Evolutionary conservation across 768 basidiomycete species (phyloP).

Genomic region (Psilocybe subaeruginosa): DNA sequence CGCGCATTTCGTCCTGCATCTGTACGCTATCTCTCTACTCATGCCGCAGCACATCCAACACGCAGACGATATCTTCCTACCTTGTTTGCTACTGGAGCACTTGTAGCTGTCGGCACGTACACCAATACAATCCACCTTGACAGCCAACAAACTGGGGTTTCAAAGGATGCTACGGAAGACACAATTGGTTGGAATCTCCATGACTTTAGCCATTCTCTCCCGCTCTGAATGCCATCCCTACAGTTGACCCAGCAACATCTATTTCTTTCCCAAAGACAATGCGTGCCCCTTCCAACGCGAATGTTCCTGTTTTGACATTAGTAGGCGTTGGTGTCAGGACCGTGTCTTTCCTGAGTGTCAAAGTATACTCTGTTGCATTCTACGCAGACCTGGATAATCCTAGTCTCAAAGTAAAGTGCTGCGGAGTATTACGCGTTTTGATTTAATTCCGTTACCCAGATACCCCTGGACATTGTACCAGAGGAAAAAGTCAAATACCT

Average conservation of each 20-base stretch:
- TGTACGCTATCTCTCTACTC: conserved; percentile 19
- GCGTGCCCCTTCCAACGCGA: conserved; percentile 62
- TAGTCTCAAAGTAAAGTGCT: conserved; percentile 51
- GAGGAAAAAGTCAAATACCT: conserved; percentile 77
- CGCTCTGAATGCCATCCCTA: background rate
- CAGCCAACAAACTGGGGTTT: conserved; percentile 11
- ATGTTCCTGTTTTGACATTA: conserved; percentile 65
- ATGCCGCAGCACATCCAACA: conserved; percentile 14
- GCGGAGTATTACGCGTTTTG: background rate
- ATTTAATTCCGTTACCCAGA: conserved; percentile 33
- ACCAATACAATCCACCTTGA: conserved; percentile 47
- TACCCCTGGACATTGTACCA: conserved; percentile 54
- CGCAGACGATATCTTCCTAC: conserved; percentile 26
- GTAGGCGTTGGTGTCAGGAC: conserved; percentile 87
- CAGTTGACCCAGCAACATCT: conserved; percentile 76
- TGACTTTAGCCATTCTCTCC: background rate
- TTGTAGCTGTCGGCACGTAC: conserved; percentile 18
- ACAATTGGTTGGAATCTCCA: conserved; percentile 23
- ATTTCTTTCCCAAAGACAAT: conserved; percentile 74
- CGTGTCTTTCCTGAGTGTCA: conserved; percentile 85
- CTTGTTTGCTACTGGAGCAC: conserved; percentile 28
- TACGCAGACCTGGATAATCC: conserved; percentile 82
- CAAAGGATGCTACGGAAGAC: conserved; percentile 23
- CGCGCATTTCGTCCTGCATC: conserved; percentile 16
- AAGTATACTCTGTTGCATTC: conserved; percentile 90